These are phyloP conservation scores for Tulasnella sp. DNA, from an alignment of 768 basidiomycete species.

Conservation along the genomic window DNA sequence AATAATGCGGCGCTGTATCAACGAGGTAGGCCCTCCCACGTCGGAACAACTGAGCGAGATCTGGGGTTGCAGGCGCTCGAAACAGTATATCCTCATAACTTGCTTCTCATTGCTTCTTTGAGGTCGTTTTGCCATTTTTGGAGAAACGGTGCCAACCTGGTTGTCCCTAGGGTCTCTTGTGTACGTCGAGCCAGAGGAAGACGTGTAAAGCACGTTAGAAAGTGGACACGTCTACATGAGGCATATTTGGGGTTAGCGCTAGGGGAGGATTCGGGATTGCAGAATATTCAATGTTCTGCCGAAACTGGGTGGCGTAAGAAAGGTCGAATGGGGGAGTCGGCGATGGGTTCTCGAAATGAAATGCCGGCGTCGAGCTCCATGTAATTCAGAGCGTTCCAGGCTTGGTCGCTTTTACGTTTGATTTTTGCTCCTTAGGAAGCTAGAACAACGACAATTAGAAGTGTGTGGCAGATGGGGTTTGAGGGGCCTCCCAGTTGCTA, in stretches of 20 bases:
- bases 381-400: not conserved
- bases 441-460: not conserved
- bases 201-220: not conserved
- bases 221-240: not conserved
- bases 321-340: not conserved
- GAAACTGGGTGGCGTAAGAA: not conserved
- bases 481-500: not conserved
- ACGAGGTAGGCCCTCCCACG: not conserved
- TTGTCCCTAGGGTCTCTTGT: not conserved
- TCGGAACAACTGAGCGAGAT: not conserved
- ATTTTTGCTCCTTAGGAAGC: not conserved
- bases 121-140: not conserved
- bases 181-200: not conserved
- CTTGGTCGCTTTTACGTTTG: not conserved
- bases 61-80: not conserved
- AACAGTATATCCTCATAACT: not conserved
- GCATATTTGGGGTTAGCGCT: not conserved
- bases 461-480: not conserved
- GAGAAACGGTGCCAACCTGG: not conserved
- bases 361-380: not conserved
- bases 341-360: not conserved
- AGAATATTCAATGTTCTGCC: not conserved
- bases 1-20: not conserved
- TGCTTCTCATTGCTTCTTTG: not conserved
- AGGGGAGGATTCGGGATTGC: not conserved